Evolutionary conservation across 306 rosid species (phyloP).

Genomic region (Rosa rugosa): DNA sequence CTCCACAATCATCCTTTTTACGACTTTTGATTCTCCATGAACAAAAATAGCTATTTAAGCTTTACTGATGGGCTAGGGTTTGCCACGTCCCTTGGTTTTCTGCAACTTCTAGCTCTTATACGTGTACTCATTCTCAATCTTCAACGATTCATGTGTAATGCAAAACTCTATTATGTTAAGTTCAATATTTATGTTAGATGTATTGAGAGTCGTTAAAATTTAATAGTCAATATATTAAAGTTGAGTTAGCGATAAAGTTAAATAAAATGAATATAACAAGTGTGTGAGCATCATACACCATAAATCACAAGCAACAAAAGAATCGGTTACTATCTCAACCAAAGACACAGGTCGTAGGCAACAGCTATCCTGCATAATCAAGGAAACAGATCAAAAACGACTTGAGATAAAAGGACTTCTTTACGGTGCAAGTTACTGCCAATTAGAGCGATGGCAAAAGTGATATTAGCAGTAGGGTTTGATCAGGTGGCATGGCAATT

Average conservation of each 20-base stretch:
- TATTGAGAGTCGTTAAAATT: background rate
- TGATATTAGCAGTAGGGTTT: background rate
- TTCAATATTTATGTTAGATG: too few species aligned
- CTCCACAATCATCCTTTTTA: conserved; percentile 42
- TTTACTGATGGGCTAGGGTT: conserved; percentile 24
- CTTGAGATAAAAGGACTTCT: background rate
- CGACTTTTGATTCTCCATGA: conserved; percentile 31
- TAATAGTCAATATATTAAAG: too few species aligned
- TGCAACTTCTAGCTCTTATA: background rate
- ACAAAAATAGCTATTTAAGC: background rate
- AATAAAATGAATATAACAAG: too few species aligned
- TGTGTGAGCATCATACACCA: too few species aligned
- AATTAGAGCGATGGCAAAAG: background rate
- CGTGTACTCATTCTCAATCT: background rate
- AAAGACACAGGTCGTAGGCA: too few species aligned
- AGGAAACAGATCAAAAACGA: background rate
- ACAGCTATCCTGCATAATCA: too few species aligned
- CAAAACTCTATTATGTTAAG: background rate
- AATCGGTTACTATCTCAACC: background rate
- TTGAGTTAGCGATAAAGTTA: too few species aligned
- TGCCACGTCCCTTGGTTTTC: conserved; percentile 45
- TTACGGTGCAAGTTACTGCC: background rate
- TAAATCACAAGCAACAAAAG: background rate
- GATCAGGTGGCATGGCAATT: background rate
- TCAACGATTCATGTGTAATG: background rate